Evolutionary conservation across 495 filamentous ascomycete species (phyloP).

Genomic region (Polyplosphaeria fusca): DNA sequence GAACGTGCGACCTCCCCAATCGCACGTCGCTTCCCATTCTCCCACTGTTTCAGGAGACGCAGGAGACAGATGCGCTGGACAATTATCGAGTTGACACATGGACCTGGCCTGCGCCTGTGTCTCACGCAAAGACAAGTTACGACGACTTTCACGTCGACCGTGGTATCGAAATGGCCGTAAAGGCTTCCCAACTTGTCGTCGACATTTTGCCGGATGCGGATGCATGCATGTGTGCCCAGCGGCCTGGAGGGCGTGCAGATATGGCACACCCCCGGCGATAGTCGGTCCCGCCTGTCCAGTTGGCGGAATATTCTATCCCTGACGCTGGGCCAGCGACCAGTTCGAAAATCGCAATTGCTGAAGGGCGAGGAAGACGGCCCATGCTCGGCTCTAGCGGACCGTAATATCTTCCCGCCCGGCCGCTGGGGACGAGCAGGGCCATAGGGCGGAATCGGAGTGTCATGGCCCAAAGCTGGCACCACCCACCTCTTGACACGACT

Average conservation of each 20-base stretch:
- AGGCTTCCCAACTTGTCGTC: no score
- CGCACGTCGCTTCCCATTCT: background rate
- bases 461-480: background rate
- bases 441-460: constrained; percentile 2
- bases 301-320: background rate
- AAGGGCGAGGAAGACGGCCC: no score
- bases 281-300: background rate
- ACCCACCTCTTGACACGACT: background rate
- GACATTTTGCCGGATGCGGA: no score
- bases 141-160: no score
- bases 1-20: constrained; percentile 26
- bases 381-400: no score
- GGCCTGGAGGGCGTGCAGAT: no score
- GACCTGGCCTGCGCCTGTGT: no score
- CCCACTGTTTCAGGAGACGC: constrained; percentile 26
- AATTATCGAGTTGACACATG: no score
- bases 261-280: background rate
- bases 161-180: no score
- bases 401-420: background rate
- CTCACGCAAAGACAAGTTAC: no score
- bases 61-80: constrained; percentile 18
- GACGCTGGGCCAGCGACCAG: background rate
- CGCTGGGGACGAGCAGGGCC: constrained; percentile 1
- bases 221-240: no score
- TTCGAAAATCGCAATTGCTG: background rate